Evolutionary conservation across 129 eudicot genomes (phyloP).

Genomic region (Arctium lappa): DNA sequence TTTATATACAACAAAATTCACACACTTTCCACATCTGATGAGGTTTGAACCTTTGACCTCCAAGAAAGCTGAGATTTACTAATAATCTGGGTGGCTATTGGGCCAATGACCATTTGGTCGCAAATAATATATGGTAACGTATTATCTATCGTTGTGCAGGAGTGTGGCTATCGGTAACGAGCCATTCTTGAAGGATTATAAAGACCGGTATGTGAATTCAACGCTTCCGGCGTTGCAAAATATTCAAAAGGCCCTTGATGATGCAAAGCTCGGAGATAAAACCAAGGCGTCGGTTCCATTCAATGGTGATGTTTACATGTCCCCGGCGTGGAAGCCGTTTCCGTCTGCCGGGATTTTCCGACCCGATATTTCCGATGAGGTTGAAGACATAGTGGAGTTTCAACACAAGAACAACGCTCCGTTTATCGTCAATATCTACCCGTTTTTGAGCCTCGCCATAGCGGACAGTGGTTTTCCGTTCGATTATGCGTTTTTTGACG

Average conservation of each 20-base stretch:
- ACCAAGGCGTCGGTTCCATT: conserved; percentile 63
- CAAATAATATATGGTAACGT: neutral
- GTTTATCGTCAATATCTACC: conserved; percentile 58
- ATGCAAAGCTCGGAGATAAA: conserved; percentile 47
- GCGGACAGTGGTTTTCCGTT: conserved; percentile 39
- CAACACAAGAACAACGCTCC: conserved; percentile 41
- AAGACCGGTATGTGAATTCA: conserved; percentile 33
- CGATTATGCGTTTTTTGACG: conserved; percentile 62
- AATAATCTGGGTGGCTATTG: too few relatives aligned
- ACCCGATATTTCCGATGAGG: conserved; percentile 35
- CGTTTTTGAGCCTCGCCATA: conserved; percentile 48
- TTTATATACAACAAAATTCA: neutral
- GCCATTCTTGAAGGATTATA: conserved; percentile 54
- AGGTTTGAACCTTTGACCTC: too few relatives aligned
- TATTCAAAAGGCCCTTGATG: conserved; percentile 53
- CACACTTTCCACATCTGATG: too few relatives aligned
- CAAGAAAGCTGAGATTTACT: too few relatives aligned
- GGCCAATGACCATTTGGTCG: neutral
- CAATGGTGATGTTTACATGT: conserved; percentile 59
- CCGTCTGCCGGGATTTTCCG: conserved; percentile 61
- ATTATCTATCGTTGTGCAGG: conserved; percentile 21
- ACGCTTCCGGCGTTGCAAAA: conserved; percentile 45
- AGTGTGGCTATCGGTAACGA: conserved; percentile 69
- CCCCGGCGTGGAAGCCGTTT: conserved; percentile 25
- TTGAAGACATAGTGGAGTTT: conserved; percentile 43